phyloP scores from a whole-genome alignment of 805 yeast species.

The Metschnikowia cubensis region DNA sequence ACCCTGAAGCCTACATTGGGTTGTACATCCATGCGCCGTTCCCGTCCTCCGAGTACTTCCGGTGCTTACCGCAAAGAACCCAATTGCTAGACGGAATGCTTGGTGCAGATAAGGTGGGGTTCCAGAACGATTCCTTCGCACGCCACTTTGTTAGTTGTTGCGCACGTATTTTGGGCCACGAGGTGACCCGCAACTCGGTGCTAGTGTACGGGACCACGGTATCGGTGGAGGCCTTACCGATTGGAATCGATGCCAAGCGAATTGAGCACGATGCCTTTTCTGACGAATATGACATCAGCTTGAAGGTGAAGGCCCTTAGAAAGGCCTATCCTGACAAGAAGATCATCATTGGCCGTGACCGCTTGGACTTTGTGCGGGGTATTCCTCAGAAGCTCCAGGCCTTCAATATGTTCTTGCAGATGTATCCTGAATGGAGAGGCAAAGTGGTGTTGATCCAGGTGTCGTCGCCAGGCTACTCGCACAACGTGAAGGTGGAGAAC shows the following conservation, averaged over 20 bases:
- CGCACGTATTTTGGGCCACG: conserved; percentile 81
- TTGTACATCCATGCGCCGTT: conserved; percentile 87
- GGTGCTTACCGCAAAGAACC: conserved; percentile 79
- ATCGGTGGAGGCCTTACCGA: conserved; percentile 71
- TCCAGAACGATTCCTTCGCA: conserved; percentile 82
- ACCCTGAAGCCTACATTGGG: conserved; percentile 71
- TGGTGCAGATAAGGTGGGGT: conserved; percentile 82
- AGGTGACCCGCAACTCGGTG: conserved; percentile 54
- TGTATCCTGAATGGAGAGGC: conserved; percentile 90
- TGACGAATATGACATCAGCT: conserved; percentile 42
- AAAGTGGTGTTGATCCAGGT: conserved; percentile 89
- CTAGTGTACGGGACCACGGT: conserved; percentile 75
- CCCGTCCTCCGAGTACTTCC: conserved; percentile 90
- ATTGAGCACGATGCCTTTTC: conserved; percentile 61
- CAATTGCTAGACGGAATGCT: conserved; percentile 86
- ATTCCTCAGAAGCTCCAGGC: conserved; percentile 92
- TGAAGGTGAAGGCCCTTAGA: conserved; percentile 61
- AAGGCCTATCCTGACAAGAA: conserved; percentile 61
- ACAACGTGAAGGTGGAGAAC: conserved; percentile 64
- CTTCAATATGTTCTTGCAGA: conserved; percentile 77
- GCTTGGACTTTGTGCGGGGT: conserved; percentile 88
- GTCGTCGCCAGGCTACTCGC: conserved; percentile 68
- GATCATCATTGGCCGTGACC: conserved; percentile 89
- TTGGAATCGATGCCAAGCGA: conserved; percentile 78
- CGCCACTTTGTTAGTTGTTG: conserved; percentile 91